phyloP scores from a whole-genome alignment of 495 filamentous ascomycete genomes.

The Trichocladium antarcticum region DNA sequence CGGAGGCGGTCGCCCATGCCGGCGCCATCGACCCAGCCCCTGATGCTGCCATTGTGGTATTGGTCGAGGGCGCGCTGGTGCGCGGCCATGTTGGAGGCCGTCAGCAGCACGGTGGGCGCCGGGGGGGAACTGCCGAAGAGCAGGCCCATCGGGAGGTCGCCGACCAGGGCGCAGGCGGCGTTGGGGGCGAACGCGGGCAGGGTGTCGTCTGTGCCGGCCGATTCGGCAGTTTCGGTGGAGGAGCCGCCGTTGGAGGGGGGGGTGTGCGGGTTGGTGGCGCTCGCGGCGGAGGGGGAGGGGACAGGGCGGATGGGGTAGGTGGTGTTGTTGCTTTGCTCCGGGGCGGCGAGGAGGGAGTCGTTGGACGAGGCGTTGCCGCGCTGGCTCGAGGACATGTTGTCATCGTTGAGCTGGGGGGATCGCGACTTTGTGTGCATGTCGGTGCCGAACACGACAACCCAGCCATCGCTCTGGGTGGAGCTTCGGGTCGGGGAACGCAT shows the following conservation, averaged over 20 bases:
- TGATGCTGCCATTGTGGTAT: not conserved
- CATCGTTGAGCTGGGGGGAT: conserved; percentile 21
- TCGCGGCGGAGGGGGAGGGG: too few species aligned
- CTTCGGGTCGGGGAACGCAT: not conserved
- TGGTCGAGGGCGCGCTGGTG: conserved; percentile 1
- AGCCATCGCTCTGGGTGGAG: conserved; percentile 1
- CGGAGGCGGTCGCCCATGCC: conserved; percentile 4
- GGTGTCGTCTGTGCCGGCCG: conserved; percentile 8
- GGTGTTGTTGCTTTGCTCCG: not conserved
- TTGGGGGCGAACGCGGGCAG: not conserved
- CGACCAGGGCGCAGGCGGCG: not conserved
- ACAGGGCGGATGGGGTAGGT: not conserved
- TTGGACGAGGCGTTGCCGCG: conserved; percentile 4
- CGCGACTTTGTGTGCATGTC: conserved; percentile 16
- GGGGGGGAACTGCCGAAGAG: not conserved
- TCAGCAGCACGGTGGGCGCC: not conserved
- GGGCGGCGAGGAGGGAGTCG: not conserved
- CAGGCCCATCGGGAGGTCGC: not conserved
- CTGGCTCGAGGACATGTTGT: conserved; percentile 23
- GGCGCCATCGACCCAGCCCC: conserved; percentile 7
- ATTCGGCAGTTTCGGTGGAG: conserved; percentile 6
- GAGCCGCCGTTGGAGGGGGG: conserved; percentile 7
- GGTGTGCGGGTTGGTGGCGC: not conserved
- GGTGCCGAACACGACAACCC: not conserved
- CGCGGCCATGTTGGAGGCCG: not conserved